Evolutionary conservation across 2,329 filamentous ascomycete species (phyloP).

Genomic region (Aspergillus sp.): DNA sequence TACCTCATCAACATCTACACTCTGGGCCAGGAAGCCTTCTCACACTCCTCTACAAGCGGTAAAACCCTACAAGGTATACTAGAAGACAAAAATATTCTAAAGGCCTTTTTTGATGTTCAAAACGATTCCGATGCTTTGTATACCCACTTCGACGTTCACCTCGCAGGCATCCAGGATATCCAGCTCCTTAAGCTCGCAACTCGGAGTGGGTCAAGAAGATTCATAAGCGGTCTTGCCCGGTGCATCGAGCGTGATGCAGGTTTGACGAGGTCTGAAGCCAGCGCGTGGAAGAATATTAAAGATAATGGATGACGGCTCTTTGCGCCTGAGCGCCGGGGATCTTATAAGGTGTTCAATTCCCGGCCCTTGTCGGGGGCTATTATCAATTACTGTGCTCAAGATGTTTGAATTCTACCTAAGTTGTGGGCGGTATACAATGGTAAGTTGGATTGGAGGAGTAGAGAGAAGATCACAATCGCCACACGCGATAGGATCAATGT

Average conservation of each 20-base stretch:
- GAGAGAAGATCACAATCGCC: too few relatives aligned
- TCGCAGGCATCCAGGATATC: constrained; percentile 56
- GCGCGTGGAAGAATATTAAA: constrained; percentile 15
- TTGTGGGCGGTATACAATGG: too few relatives aligned
- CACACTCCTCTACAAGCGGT: neutral
- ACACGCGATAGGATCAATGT: too few relatives aligned
- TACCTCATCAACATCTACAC: neutral
- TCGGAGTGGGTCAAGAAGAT: constrained; percentile 20
- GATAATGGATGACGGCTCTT: neutral
- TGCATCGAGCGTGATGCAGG: constrained; percentile 36
- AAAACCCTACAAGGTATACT: neutral
- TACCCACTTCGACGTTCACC: too few relatives aligned
- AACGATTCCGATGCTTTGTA: constrained; percentile 59
- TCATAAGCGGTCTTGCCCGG: constrained; percentile 38
- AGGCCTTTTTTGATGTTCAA: constrained; percentile 60
- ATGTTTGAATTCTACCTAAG: too few relatives aligned
- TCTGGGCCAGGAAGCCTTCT: neutral
- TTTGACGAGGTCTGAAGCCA: constrained; percentile 13
- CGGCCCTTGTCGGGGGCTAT: constrained; percentile 3
- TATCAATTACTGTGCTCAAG: too few relatives aligned
- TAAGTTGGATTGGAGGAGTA: too few relatives aligned
- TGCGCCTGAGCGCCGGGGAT: neutral
- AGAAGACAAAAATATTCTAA: constrained; percentile 35
- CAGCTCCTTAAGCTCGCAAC: constrained; percentile 57
- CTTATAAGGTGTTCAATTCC: constrained; percentile 8